phyloP scores from a whole-genome alignment of 2,329 filamentous ascomycete species.

The Ceratocystis huliohia region DNA sequence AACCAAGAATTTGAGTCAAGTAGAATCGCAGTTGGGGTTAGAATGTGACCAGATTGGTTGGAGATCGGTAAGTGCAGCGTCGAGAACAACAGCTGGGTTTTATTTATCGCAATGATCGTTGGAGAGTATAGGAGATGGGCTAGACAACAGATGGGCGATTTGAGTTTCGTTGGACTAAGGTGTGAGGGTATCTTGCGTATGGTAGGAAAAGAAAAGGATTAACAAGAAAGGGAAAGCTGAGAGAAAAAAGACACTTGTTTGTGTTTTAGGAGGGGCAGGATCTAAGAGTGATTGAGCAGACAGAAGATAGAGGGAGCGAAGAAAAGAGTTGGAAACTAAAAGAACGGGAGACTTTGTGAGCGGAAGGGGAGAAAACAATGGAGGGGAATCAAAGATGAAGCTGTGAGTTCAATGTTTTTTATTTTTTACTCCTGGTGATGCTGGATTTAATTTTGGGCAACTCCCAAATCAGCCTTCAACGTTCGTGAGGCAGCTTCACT shows the following conservation, averaged over 20 bases:
- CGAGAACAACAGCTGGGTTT: background rate
- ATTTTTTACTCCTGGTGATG: too few relatives aligned
- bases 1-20: background rate
- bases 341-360: background rate
- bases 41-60: conserved; percentile 7
- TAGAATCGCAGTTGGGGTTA: background rate
- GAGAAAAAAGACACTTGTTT: conserved; percentile 3
- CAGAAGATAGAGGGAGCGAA: background rate
- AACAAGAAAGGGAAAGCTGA: background rate
- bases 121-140: background rate
- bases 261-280: conserved; percentile 3
- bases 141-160: background rate
- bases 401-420: too few relatives aligned
- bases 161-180: background rate
- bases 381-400: too few relatives aligned
- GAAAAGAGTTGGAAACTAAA: background rate
- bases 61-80: background rate
- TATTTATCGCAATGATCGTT: background rate
- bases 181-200: background rate
- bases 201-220: conserved; percentile 1
- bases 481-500: too few relatives aligned
- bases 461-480: too few relatives aligned
- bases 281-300: background rate
- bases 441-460: too few relatives aligned
- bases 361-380: background rate